phyloP scores from a whole-genome alignment of 306 rosid genomes.

The Corylus heterophylla region DNA sequence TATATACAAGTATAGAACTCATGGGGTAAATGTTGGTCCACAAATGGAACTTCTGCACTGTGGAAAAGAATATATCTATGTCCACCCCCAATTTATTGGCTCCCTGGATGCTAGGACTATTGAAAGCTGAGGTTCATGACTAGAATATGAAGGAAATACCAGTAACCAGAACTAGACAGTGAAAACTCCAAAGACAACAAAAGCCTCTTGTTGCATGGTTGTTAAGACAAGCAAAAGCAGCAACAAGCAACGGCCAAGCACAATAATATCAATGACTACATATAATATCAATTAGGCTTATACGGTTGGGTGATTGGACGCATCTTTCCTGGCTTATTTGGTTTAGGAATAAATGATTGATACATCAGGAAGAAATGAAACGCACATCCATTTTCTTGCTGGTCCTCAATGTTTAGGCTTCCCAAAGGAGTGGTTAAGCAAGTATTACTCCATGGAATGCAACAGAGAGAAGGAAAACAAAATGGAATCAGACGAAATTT shows the following conservation, averaged over 20 bases:
- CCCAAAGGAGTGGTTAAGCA: too few species aligned
- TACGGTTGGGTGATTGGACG: too few species aligned
- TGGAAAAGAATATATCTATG: neutral
- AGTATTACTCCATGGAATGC: neutral
- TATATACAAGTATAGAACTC: neutral
- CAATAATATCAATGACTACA: too few species aligned
- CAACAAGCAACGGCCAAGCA: too few species aligned
- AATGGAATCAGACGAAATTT: neutral
- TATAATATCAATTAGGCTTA: too few species aligned
- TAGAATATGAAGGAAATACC: neutral
- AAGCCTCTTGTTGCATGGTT: neutral
- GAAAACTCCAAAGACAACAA: neutral
- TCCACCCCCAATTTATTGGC: neutral
- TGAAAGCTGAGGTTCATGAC: neutral
- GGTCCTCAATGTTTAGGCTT: too few species aligned
- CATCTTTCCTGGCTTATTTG: too few species aligned
- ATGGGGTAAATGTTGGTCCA: neutral
- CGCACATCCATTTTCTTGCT: too few species aligned
- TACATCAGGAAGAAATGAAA: too few species aligned
- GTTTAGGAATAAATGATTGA: too few species aligned
- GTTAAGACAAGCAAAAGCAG: neutral
- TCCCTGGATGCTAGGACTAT: neutral
- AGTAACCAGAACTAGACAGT: neutral
- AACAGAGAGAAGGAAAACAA: neutral
- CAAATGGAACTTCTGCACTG: neutral